These are phyloP conservation scores for Exophiala calicioides DNA, from an alignment of 2,329 filamentous ascomycete species.

Conservation along the genomic window DNA sequence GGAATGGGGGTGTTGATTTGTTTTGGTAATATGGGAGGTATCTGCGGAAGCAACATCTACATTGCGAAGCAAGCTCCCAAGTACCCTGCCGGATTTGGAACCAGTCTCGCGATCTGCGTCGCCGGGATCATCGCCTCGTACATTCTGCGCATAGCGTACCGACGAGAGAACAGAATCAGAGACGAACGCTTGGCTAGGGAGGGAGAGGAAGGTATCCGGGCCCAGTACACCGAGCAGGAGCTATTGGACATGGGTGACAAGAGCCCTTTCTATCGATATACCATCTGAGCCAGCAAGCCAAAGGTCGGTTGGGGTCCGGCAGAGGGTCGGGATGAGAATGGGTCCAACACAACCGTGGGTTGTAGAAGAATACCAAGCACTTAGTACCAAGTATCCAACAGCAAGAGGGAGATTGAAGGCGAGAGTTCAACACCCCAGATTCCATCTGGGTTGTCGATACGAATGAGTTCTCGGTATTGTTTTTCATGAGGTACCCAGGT, in stretches of 20 bases:
- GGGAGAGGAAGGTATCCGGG: slow-evolving; percentile 31
- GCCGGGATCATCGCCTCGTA: slow-evolving; percentile 36
- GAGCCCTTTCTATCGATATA: slow-evolving; percentile 38
- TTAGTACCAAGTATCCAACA: too few relatives aligned
- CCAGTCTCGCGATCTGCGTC: slow-evolving; percentile 38
- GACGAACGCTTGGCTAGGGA: slow-evolving; percentile 22
- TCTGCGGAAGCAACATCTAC: slow-evolving; percentile 45
- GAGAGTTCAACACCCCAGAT: too few relatives aligned
- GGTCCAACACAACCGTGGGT: too few relatives aligned
- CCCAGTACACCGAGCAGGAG: slow-evolving; percentile 28
- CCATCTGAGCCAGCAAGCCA: slow-evolving; percentile 32
- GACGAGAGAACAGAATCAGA: slow-evolving; percentile 36
- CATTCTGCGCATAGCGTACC: slow-evolving; percentile 32
- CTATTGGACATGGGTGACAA: slow-evolving; percentile 37
- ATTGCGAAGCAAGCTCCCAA: slow-evolving; percentile 37
- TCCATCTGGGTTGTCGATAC: too few relatives aligned
- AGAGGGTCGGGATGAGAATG: too few relatives aligned
- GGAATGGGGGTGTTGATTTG: slow-evolving; percentile 67
- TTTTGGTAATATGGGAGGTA: slow-evolving; percentile 61
- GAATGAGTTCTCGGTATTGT: too few relatives aligned
- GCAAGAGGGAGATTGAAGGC: too few relatives aligned
- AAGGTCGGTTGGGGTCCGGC: too few relatives aligned
- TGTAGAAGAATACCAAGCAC: too few relatives aligned
- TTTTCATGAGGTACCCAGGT: too few relatives aligned
- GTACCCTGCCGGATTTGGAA: slow-evolving; percentile 42